phyloP scores from a whole-genome alignment of 2,329 filamentous ascomycete species.

The Aspergillus pseudonomiae region DNA sequence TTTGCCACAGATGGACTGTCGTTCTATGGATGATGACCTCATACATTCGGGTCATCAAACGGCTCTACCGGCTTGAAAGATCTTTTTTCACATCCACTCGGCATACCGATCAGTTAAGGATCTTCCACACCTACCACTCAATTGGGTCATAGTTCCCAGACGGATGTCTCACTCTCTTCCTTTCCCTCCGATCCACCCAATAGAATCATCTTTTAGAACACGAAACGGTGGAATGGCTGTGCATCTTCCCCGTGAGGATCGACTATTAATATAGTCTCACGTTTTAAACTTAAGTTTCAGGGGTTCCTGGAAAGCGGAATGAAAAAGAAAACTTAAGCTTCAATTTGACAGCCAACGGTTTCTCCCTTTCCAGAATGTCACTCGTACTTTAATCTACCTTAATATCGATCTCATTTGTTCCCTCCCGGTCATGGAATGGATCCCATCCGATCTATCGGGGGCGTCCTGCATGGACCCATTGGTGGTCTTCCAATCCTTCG shows the following conservation, averaged over 20 bases:
- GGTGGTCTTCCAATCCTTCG: not conserved
- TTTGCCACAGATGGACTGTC: not conserved
- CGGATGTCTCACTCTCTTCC: conserved; percentile 3
- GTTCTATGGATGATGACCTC: not conserved
- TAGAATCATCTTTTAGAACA: not conserved
- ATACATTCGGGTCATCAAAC: not conserved
- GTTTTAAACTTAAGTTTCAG: not conserved
- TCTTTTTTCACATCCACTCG: not conserved
- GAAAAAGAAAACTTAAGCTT: not conserved
- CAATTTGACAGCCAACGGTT: not conserved
- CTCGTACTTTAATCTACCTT: not conserved
- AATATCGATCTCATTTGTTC: not conserved
- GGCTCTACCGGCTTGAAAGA: not conserved
- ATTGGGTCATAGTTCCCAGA: not conserved
- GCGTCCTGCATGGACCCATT: conserved; percentile 4
- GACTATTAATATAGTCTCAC: not conserved
- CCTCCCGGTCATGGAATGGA: conserved; percentile 1
- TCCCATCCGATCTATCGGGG: not conserved
- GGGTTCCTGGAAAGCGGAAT: not conserved
- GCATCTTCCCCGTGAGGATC: not conserved
- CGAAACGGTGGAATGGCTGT: not conserved
- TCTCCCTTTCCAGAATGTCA: not conserved
- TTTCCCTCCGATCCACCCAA: not conserved
- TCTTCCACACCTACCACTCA: not conserved
- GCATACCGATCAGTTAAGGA: conserved; percentile 2